Percentiles rank a stretch among this genome's conserved stretches.
Evolutionary conservation across 2,329 filamentous ascomycete genomes (phyloP).

Genomic region (Pyrenochaeta sp.): DNA sequence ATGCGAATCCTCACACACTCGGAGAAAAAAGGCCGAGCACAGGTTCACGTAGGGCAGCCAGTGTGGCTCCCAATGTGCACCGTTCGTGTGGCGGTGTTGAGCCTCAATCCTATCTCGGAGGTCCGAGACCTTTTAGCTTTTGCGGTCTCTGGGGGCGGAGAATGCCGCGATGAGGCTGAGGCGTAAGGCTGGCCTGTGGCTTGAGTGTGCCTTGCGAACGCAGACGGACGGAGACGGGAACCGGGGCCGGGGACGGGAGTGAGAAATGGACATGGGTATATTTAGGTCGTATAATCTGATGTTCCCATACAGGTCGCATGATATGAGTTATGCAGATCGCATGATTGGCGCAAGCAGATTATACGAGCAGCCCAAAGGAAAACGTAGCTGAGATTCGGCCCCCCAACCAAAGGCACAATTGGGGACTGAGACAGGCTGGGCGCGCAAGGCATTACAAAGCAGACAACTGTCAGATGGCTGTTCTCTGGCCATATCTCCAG

Average conservation of each 20-base stretch:
- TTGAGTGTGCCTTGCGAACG: neutral
- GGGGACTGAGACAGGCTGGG: neutral
- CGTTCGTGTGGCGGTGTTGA: neutral
- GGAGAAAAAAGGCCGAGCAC: too few species aligned
- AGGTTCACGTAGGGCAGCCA: too few species aligned
- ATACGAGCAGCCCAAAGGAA: neutral
- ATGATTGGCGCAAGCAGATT: neutral
- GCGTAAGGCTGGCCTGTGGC: neutral
- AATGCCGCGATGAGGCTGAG: too few species aligned
- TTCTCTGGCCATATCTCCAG: too few species aligned
- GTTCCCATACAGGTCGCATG: neutral
- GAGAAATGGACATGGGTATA: neutral
- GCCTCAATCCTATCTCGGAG: slow-evolving; percentile 4
- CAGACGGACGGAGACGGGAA: neutral
- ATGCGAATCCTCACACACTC: neutral
- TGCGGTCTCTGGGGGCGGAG: too few species aligned
- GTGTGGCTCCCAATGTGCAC: too few species aligned
- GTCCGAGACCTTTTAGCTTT: too few species aligned
- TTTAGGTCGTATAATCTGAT: neutral
- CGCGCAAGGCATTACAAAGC: neutral
- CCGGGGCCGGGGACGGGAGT: neutral
- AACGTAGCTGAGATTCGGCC: neutral
- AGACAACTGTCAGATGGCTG: too few species aligned
- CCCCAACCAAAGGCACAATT: neutral
- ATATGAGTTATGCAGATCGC: neutral